Evolutionary conservation across 441 rosid genomes (phyloP).

Genomic region (Macaranga tanarius): DNA sequence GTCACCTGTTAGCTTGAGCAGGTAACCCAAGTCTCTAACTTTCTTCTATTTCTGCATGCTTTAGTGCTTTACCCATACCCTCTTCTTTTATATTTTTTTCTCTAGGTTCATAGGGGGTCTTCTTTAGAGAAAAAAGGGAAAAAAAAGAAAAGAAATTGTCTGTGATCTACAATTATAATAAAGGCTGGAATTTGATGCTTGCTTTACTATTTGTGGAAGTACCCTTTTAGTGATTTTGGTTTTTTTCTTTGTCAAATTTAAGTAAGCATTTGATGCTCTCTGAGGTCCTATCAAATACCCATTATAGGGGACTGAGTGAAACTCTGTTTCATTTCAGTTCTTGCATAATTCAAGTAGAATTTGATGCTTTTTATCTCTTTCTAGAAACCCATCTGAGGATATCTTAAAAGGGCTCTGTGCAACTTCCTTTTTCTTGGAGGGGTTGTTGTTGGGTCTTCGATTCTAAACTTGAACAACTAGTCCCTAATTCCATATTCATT

Average conservation of each 20-base stretch:
- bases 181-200: conserved; percentile 66
- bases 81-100: conserved; percentile 18
- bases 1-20: conserved; percentile 52
- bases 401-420: conserved; percentile 49
- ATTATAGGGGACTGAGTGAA: conserved; percentile 40
- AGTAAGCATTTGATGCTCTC: conserved; percentile 61
- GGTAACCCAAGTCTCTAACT: conserved; percentile 40
- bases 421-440: conserved; percentile 26
- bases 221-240: conserved; percentile 42
- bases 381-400: conserved; percentile 45
- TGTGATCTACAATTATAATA: conserved; percentile 31
- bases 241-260: conserved; percentile 38
- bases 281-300: conserved; percentile 32
- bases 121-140: neutral
- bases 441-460: conserved; percentile 30
- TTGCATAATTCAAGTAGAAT: conserved; percentile 49
- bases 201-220: conserved; percentile 46
- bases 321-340: conserved; percentile 38
- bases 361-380: conserved; percentile 47
- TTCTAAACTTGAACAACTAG: conserved; percentile 33
- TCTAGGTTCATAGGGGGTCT: conserved; percentile 31
- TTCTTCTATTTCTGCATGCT: conserved; percentile 28
- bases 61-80: neutral
- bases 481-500: conserved; percentile 23
- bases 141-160: neutral